Evolutionary conservation across 2,329 filamentous ascomycete species (phyloP), one percentile per base, ranked within the genome.

Genomic region (Periconia digitata): DNA sequence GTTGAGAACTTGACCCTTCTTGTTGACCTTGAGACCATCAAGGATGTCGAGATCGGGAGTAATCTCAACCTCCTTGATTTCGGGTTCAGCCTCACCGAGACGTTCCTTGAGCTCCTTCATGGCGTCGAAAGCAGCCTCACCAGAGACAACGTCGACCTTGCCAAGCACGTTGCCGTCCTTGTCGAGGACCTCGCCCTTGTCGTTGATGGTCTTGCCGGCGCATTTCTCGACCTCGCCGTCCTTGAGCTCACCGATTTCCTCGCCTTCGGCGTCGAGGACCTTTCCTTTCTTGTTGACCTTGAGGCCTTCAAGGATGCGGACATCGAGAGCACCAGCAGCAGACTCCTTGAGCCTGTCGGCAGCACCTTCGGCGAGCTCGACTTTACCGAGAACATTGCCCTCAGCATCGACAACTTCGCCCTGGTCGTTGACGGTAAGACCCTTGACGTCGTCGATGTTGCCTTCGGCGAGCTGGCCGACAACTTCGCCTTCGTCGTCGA

Each of bases 231-330:
- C 49, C 29, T 78, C 76, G 35, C 76, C 76, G 34, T 79, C 75
- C 44, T 66, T 70, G 43, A 79, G 72, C 63, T 78, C 72, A 35
- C 76, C 76, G 55, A 79, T 77, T 57, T 75, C 72, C 53, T 79
- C 76, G 21, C 76, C 76, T 43, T 79, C 76, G 37, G 75, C 73
- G 50, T 79, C 74, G 40, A 79, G 72, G 44, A 79, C 69, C 67
- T 77, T 76, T 67, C 76, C 76, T 71, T 81, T 81, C 72, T 81
- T 81, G 70, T 81, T 82, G 67, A 82, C 74, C 65, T 80, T 80
- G 45, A 77, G 71, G 58, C 79, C 76, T 60, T 81, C 70, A 40
- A 80, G 59, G 59, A 79, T 78, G 47, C 75, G 70, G 37, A 76
- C 63, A 53, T 78, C 76, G 37, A 77, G 69, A 46, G 69, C 65